Percentiles rank a stretch among this genome's conserved stretches.
Evolutionary conservation across 1,284 basidiomycete species (phyloP).

Genomic region (Puccinia horiana): DNA sequence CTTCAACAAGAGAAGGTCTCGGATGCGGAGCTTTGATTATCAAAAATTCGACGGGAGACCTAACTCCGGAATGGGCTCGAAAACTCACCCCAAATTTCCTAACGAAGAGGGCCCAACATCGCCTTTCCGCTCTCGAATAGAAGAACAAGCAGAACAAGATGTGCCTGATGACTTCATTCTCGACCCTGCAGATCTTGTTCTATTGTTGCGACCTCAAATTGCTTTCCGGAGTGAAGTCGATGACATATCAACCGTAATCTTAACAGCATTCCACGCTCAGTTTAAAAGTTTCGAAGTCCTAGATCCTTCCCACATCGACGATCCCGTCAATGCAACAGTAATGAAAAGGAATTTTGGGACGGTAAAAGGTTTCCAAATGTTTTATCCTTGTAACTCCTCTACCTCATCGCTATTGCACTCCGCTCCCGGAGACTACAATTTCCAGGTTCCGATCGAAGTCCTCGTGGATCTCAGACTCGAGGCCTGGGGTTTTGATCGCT

Average conservation of each 20-base stretch:
- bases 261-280: conserved; percentile 80
- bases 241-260: conserved; percentile 69
- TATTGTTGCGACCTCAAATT: conserved; percentile 88
- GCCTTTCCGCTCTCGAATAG: conserved; percentile 50
- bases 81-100: conserved; percentile 21
- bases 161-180: conserved; percentile 61
- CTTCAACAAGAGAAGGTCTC: conserved; percentile 36
- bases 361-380: conserved; percentile 80
- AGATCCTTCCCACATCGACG: conserved; percentile 76
- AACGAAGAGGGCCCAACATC: conserved; percentile 35
- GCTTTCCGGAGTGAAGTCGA: conserved; percentile 72
- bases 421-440: conserved; percentile 55
- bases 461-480: conserved; percentile 80
- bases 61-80: not conserved
- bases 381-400: conserved; percentile 67
- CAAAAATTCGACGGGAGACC: conserved; percentile 23
- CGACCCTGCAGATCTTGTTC: conserved; percentile 72
- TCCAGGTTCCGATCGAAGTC: conserved; percentile 80
- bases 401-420: conserved; percentile 44
- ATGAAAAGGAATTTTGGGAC: conserved; percentile 79
- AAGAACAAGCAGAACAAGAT: conserved; percentile 53
- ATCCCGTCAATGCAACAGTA: conserved; percentile 80
- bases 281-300: conserved; percentile 78
- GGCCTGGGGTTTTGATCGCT: conserved; percentile 77
- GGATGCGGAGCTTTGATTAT: conserved; percentile 43